phyloP scores from a whole-genome alignment of 257 asterid genomes.

The Parsonsia alboflavescens region DNA sequence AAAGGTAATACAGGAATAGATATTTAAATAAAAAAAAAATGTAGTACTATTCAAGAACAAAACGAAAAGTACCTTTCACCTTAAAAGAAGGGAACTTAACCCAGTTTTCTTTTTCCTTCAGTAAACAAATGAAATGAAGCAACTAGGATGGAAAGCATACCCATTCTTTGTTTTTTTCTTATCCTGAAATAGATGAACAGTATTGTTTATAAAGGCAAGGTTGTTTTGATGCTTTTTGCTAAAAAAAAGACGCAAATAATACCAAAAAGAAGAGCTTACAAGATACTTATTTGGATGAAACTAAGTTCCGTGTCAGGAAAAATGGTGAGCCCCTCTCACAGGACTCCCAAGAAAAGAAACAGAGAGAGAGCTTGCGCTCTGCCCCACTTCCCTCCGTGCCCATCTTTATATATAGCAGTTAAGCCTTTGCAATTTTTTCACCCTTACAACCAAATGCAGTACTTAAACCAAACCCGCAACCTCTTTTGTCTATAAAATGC shows the following conservation, averaged over 20 bases:
- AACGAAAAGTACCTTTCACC: too few species aligned
- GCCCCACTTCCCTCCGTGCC: constrained; percentile 1
- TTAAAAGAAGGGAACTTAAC: too few species aligned
- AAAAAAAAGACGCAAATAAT: neutral
- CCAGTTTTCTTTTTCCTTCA: too few species aligned
- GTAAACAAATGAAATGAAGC: too few species aligned
- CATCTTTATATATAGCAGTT: constrained; percentile 10
- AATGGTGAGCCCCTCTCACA: constrained; percentile 1
- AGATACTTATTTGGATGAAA: constrained; percentile 7
- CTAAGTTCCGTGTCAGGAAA: constrained; percentile 15
- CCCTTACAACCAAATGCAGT: constrained; percentile 10
- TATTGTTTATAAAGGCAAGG: neutral
- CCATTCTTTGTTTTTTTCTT: neutral
- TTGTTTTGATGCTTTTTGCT: neutral
- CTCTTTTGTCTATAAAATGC: neutral
- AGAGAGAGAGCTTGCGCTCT: neutral
- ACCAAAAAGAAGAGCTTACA: constrained; percentile 2
- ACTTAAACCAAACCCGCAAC: neutral
- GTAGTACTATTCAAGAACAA: too few species aligned
- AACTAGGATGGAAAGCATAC: too few species aligned
- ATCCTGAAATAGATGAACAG: neutral
- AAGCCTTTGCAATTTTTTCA: neutral
- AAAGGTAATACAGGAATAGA: too few species aligned
- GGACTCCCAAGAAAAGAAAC: neutral
- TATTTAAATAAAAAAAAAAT: too few species aligned